Percentiles rank a stretch among this genome's conserved stretches.
Evolutionary conservation across 345 rosid genomes (phyloP).

Genomic region (Excoecaria agallocha): DNA sequence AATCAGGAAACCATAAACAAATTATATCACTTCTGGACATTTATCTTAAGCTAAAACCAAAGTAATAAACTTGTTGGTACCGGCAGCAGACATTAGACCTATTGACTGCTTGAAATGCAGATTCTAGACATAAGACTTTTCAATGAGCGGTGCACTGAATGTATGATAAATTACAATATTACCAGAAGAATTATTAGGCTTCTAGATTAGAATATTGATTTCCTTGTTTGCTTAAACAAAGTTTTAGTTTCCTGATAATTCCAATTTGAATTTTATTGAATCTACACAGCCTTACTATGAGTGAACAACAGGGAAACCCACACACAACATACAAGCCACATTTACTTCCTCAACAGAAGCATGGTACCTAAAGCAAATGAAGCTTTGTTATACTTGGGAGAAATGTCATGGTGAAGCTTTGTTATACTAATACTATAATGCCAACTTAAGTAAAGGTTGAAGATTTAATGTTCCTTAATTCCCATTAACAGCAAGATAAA

Average conservation of each 20-base stretch:
- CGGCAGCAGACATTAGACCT: not conserved
- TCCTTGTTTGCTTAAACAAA: not conserved
- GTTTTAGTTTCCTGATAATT: not conserved
- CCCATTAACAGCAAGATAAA: not conserved
- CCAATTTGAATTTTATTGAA: too few relatives aligned
- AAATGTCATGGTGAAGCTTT: not conserved
- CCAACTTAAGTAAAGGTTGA: not conserved
- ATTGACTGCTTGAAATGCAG: not conserved
- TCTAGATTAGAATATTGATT: not conserved
- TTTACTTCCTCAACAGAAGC: too few relatives aligned
- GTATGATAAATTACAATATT: not conserved
- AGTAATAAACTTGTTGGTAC: not conserved
- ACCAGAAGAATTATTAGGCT: not conserved
- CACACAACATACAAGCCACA: too few relatives aligned
- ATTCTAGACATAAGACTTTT: not conserved
- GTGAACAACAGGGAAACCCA: not conserved
- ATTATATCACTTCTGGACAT: not conserved
- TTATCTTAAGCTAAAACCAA: not conserved
- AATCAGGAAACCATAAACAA: not conserved
- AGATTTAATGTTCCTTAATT: not conserved
- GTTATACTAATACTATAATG: not conserved
- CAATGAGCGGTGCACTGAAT: not conserved
- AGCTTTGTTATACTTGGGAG: not conserved
- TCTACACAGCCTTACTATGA: not conserved
- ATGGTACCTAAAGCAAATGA: too few relatives aligned